Conservation (phyloP, 345 rosid species). For the sweet orange (Citrus sinensis) region DVS_A1.0 CM039163.1:10104001-10104500, state of each 20-base stretch:
- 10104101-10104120: slow-evolving; percentile 45
- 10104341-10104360: too few relatives aligned
- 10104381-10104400: too few relatives aligned
- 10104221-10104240: neutral
- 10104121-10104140: slow-evolving; percentile 34
- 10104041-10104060: slow-evolving; percentile 5
- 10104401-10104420: too few relatives aligned
- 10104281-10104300: neutral
- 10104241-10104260: neutral
- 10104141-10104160: slow-evolving; percentile 19
- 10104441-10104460: too few relatives aligned
- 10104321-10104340: too few relatives aligned
- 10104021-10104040: slow-evolving; percentile 22
- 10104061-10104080: slow-evolving; percentile 12
- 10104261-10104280: neutral
- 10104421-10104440: too few relatives aligned
- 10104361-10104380: too few relatives aligned
- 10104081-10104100: slow-evolving; percentile 27
- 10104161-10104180: neutral
- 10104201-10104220: neutral
- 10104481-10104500: too few relatives aligned
- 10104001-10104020: slow-evolving; percentile 18
- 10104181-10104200: neutral
- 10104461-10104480: too few relatives aligned
- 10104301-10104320: neutral